Conservation (phyloP, 331 rosid species). For the Malus hybrid region DNA sequence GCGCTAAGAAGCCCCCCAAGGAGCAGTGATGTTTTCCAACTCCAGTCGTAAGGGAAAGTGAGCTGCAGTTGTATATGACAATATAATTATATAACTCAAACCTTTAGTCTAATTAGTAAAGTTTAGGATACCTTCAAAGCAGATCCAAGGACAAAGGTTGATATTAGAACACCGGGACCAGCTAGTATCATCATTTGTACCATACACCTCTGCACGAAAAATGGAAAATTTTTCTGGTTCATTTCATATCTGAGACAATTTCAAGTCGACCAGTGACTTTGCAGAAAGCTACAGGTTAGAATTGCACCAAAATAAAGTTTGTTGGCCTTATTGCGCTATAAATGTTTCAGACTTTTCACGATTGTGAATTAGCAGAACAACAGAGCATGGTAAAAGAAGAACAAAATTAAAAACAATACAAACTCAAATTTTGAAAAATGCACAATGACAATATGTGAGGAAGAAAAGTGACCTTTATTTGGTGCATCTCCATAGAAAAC, state of each 20-base stretch:
- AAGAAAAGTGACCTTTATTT: constrained; percentile 63
- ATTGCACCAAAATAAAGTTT: background rate
- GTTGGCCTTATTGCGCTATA: background rate
- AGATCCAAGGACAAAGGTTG: constrained; percentile 79
- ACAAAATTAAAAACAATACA: background rate
- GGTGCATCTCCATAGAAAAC: constrained; percentile 92
- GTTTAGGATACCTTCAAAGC: constrained; percentile 65
- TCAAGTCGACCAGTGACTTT: background rate
- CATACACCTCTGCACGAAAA: constrained; percentile 66
- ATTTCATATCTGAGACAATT: constrained; percentile 6
- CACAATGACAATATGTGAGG: background rate
- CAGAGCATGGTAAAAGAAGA: background rate
- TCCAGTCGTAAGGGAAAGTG: constrained; percentile 86
- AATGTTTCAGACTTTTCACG: background rate
- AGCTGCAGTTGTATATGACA: constrained; percentile 40
- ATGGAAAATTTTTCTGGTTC: background rate
- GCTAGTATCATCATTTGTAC: constrained; percentile 84
- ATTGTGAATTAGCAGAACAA: background rate
- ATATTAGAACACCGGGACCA: constrained; percentile 79
- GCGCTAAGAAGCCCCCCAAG: constrained; percentile 97
- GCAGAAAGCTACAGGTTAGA: constrained; percentile 1
- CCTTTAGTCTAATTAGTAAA: constrained; percentile 2
- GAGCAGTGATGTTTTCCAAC: constrained; percentile 88
- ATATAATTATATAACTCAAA: constrained; percentile 2
- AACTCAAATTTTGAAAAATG: background rate